These are phyloP conservation scores for Annulohypoxylon stygium DNA, from an alignment of 495 filamentous ascomycete genomes.

Conservation along the genomic window DNA sequence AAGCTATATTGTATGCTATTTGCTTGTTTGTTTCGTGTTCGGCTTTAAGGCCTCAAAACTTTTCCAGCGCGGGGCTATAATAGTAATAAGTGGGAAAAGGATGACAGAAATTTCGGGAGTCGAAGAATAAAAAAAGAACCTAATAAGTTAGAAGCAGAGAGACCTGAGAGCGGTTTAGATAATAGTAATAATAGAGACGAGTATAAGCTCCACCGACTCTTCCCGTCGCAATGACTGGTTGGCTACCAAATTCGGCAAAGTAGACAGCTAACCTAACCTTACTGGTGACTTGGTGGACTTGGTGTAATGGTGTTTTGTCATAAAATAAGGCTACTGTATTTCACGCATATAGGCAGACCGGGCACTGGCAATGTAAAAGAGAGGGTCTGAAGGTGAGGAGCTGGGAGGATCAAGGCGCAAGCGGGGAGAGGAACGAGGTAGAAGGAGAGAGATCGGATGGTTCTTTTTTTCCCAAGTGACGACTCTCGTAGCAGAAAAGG, in stretches of 20 bases:
- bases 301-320: constrained; percentile 4
- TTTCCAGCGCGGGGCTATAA: constrained; percentile 14
- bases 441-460: constrained; percentile 38
- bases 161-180: constrained; percentile 13
- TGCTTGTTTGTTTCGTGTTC: neutral
- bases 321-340: constrained; percentile 22
- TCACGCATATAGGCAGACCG: constrained; percentile 17
- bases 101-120: constrained; percentile 9
- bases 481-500: constrained; percentile 50
- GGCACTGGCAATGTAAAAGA: constrained; percentile 4
- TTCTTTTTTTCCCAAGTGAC: constrained; percentile 47
- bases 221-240: constrained; percentile 12
- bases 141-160: neutral
- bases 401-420: neutral
- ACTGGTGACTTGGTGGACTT: neutral
- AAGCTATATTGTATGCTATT: constrained; percentile 22
- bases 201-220: constrained; percentile 29
- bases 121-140: neutral
- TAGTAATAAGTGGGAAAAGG: constrained; percentile 5
- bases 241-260: constrained; percentile 34
- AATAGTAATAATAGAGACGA: constrained; percentile 24
- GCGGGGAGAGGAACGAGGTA: constrained; percentile 35
- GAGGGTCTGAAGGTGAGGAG: neutral
- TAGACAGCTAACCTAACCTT: constrained; percentile 27
- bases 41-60: constrained; percentile 24